phyloP scores from a whole-genome alignment of 495 filamentous ascomycete species.

The Symbiotaphrina buchneri region DNA sequence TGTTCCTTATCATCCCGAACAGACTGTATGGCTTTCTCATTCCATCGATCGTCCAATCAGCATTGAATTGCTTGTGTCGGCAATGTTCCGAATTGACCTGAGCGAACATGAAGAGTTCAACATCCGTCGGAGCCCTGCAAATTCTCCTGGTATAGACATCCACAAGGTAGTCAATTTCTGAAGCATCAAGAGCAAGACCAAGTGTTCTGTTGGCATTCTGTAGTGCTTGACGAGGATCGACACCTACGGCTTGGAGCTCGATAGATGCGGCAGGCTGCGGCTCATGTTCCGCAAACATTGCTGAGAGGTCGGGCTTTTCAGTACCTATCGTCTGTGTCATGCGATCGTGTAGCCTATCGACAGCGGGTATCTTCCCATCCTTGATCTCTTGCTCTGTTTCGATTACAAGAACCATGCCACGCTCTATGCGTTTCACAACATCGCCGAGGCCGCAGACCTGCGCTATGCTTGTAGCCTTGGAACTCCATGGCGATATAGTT shows the following conservation, averaged over 20 bases:
- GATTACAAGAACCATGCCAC: slow-evolving; percentile 52
- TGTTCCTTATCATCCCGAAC: slow-evolving; percentile 91
- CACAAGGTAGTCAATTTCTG: slow-evolving; percentile 85
- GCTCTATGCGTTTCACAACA: slow-evolving; percentile 62
- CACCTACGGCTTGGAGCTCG: slow-evolving; percentile 35
- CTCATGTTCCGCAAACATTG: slow-evolving; percentile 59
- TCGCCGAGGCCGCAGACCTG: slow-evolving; percentile 68
- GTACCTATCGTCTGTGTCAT: slow-evolving; percentile 59
- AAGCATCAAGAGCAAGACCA: slow-evolving; percentile 68
- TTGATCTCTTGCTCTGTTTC: slow-evolving; percentile 27
- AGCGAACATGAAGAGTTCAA: slow-evolving; percentile 98
- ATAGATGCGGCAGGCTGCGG: slow-evolving; percentile 50
- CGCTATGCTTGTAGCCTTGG: slow-evolving; percentile 82
- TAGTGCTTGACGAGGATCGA: slow-evolving; percentile 43
- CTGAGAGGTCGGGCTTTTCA: slow-evolving; percentile 37
- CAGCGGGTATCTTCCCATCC: slow-evolving; percentile 28
- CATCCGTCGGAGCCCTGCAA: slow-evolving; percentile 47
- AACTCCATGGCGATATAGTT: slow-evolving; percentile 93
- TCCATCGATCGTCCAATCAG: slow-evolving; percentile 92
- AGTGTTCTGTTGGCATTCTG: slow-evolving; percentile 61
- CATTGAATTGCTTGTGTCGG: slow-evolving; percentile 77
- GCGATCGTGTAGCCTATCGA: slow-evolving; percentile 62
- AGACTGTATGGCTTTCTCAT: slow-evolving; percentile 52
- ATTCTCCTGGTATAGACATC: too few species aligned
- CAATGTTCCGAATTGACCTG: slow-evolving; percentile 82